These are phyloP conservation scores for Gleditsia sinensis DNA, from an alignment of 306 rosid species.

Conservation along the genomic window DNA sequence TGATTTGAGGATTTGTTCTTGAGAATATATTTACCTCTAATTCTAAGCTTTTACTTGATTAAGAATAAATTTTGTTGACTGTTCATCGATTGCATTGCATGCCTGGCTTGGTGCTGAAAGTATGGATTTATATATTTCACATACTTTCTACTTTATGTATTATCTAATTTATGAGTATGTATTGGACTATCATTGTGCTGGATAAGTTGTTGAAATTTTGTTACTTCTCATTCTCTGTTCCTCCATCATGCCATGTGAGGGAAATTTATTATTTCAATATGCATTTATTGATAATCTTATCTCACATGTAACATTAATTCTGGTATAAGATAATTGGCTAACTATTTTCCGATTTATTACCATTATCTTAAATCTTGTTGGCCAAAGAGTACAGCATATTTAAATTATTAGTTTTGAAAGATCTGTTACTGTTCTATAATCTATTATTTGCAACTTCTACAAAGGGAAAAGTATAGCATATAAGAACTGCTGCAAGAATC, in stretches of 20 bases:
- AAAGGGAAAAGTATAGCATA: constrained; percentile 6
- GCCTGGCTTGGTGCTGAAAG: background rate
- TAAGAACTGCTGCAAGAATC: background rate
- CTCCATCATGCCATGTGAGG: background rate
- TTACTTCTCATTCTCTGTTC: constrained; percentile 5
- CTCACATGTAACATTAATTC: constrained; percentile 12
- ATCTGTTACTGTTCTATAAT: background rate
- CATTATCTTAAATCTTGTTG: background rate
- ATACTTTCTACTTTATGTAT: background rate
- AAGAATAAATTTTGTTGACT: background rate
- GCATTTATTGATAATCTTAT: constrained; percentile 16
- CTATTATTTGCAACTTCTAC: constrained; percentile 17
- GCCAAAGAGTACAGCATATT: background rate
- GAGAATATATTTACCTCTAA: background rate
- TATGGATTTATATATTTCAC: background rate
- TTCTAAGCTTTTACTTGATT: background rate
- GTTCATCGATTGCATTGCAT: background rate
- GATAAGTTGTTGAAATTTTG: background rate
- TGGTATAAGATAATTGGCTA: background rate
- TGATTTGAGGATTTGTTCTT: background rate
- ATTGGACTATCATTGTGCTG: background rate
- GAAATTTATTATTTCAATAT: constrained; percentile 5
- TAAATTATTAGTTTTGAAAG: background rate
- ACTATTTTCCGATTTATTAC: background rate
- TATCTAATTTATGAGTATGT: background rate